phyloP scores from a whole-genome alignment of 2,329 filamentous ascomycete species.

The Xylariaceae sp. region DNA sequence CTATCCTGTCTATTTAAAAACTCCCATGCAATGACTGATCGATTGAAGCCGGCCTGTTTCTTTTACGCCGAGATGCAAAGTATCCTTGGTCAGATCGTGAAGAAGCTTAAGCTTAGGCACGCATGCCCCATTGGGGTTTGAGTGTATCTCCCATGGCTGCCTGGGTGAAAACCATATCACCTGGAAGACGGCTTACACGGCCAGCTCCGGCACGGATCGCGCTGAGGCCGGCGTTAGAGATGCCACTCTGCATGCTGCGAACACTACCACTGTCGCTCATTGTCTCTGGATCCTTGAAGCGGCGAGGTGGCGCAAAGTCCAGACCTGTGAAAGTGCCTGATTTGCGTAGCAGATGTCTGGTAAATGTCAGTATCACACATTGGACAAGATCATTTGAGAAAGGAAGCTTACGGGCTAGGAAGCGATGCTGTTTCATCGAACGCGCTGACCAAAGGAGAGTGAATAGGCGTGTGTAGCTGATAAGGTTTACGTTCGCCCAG shows the following conservation, averaged over 20 bases:
- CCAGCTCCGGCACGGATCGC: conserved; percentile 81
- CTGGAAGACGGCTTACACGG: conserved; percentile 78
- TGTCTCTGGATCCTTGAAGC: conserved; percentile 60
- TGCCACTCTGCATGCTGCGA: conserved; percentile 69
- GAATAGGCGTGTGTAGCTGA: conserved; percentile 65
- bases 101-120: conserved; percentile 22
- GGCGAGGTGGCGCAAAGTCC: conserved; percentile 76
- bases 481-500: conserved; percentile 66
- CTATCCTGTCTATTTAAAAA: conserved; percentile 20
- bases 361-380: conserved; percentile 26
- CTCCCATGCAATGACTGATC: conserved; percentile 17
- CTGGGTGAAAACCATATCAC: conserved; percentile 74
- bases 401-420: conserved; percentile 78
- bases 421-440: conserved; percentile 84
- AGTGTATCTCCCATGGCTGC: conserved; percentile 60
- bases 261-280: conserved; percentile 67
- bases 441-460: conserved; percentile 74
- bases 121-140: conserved; percentile 58
- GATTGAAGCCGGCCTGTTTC: conserved; percentile 12
- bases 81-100: conserved; percentile 16
- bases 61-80: conserved; percentile 10
- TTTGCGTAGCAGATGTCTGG: conserved; percentile 68
- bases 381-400: not conserved
- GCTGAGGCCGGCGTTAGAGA: conserved; percentile 65
- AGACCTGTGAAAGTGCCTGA: conserved; percentile 73